Evolutionary conservation across 306 rosid genomes (phyloP).

Genomic region (Casuarina cunninghamiana): DNA sequence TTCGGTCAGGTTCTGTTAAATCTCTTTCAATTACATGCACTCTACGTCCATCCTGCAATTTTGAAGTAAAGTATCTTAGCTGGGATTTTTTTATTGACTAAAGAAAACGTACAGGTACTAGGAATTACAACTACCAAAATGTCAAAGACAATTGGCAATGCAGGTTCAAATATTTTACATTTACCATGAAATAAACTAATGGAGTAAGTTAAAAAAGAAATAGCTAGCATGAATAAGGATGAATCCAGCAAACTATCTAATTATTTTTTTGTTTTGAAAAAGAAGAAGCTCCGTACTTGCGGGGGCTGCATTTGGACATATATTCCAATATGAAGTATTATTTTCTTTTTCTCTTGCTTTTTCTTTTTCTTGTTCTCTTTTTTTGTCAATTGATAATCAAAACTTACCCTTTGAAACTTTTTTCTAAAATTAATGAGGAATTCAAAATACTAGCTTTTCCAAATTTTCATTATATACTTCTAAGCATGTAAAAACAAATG

Average conservation of each 20-base stretch:
- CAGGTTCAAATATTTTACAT: neutral
- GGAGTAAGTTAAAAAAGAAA: neutral
- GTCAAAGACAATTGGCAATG: neutral
- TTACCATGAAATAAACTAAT: slow-evolving; percentile 10
- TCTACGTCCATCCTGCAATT: slow-evolving; percentile 77
- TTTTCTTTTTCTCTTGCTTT: neutral
- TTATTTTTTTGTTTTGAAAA: neutral
- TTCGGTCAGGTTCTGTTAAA: slow-evolving; percentile 78
- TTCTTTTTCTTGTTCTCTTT: neutral
- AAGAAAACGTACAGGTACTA: neutral
- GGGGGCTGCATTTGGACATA: neutral
- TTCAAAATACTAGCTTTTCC: neutral
- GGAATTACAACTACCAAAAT: slow-evolving; percentile 1
- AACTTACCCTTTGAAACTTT: neutral
- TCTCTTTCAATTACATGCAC: slow-evolving; percentile 91
- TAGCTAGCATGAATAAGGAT: neutral
- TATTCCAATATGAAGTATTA: neutral
- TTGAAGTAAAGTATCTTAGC: slow-evolving; percentile 1
- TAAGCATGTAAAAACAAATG: neutral
- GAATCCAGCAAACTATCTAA: neutral
- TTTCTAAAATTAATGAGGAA: neutral
- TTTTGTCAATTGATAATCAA: neutral
- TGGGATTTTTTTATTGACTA: neutral
- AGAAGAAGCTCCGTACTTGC: neutral
- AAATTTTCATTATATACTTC: neutral